A percentile compares a stretch with the other conserved stretches of the same genome.
Evolutionary conservation across 1,139 yeast genomes (phyloP).

Genomic region (Debaryomyces fabryi): DNA sequence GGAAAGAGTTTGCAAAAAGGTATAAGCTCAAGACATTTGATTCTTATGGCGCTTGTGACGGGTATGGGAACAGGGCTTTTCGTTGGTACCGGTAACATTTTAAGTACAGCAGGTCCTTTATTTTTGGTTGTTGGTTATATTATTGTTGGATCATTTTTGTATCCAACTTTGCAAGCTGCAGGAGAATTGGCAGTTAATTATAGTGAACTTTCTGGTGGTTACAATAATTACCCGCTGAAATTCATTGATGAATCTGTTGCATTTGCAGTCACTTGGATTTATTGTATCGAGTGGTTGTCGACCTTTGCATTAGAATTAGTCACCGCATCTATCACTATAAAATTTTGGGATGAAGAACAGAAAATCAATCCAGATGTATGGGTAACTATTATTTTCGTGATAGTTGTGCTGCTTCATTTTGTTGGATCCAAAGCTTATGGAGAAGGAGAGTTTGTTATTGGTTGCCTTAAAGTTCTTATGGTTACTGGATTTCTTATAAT

Average conservation of each 20-base stretch:
- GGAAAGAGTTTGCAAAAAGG: constrained; percentile 36
- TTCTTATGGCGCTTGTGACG: constrained; percentile 38
- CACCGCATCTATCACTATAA: constrained; percentile 41
- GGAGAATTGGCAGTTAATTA: constrained; percentile 47
- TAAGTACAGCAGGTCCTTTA: constrained; percentile 39
- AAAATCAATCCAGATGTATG: constrained; percentile 30
- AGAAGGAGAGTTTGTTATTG: constrained; percentile 34
- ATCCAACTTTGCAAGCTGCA: constrained; percentile 44
- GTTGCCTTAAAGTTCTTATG: constrained; percentile 22
- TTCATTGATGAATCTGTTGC: constrained; percentile 42
- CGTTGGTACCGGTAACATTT: constrained; percentile 39
- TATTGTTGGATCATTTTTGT: constrained; percentile 41
- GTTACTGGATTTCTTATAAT: constrained; percentile 30
- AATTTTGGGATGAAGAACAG: constrained; percentile 31
- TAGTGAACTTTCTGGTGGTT: constrained; percentile 43
- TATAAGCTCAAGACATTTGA: constrained; percentile 37
- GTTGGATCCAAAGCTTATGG: constrained; percentile 33
- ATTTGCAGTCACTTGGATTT: constrained; percentile 45
- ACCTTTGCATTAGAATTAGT: constrained; percentile 45
- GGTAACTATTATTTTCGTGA: constrained; percentile 29
- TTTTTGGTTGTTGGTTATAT: constrained; percentile 38
- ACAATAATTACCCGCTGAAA: constrained; percentile 40
- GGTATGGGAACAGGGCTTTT: constrained; percentile 47
- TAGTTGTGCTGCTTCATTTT: constrained; percentile 27
- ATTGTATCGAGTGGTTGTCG: constrained; percentile 44